Conservation (phyloP, 768 basidiomycete genomes). For the Lactarius trivialis region DNA sequence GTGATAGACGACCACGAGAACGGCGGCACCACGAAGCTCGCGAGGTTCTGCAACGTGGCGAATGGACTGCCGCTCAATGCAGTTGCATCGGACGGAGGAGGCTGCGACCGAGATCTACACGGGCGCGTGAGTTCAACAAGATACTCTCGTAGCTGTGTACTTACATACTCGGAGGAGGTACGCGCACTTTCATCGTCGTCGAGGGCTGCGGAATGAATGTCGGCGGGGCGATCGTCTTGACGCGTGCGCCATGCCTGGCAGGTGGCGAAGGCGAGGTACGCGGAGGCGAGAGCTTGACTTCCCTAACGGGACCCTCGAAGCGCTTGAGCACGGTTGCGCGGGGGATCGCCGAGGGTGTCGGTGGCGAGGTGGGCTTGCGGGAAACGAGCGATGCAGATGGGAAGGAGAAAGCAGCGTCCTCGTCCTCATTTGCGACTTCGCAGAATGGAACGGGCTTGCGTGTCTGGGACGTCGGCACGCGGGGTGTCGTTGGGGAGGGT, state of each 20-base stretch:
- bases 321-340: constrained; percentile 36
- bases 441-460: constrained; percentile 12
- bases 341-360: constrained; percentile 48
- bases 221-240: constrained; percentile 24
- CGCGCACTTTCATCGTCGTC: constrained; percentile 36
- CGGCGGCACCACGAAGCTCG: constrained; percentile 48
- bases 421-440: constrained; percentile 25
- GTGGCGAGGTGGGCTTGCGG: constrained; percentile 2
- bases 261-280: constrained; percentile 32
- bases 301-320: constrained; percentile 28
- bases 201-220: constrained; percentile 30
- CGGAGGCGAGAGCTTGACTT: constrained; percentile 21
- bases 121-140: neutral
- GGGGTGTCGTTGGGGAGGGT: constrained; percentile 18
- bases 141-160: constrained; percentile 24
- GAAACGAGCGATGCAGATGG: constrained; percentile 3
- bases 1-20: constrained; percentile 34
- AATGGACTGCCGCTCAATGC: constrained; percentile 22
- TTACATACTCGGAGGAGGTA: constrained; percentile 33
- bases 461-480: constrained; percentile 14
- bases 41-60: constrained; percentile 51
- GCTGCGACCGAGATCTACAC: constrained; percentile 2
- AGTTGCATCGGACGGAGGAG: constrained; percentile 28
- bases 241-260: constrained; percentile 35
- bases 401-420: constrained; percentile 24